These are phyloP conservation scores for Pneumocystis wakefieldiae DNA, from an alignment of 1,139 yeast species.

Conservation along the genomic window DNA sequence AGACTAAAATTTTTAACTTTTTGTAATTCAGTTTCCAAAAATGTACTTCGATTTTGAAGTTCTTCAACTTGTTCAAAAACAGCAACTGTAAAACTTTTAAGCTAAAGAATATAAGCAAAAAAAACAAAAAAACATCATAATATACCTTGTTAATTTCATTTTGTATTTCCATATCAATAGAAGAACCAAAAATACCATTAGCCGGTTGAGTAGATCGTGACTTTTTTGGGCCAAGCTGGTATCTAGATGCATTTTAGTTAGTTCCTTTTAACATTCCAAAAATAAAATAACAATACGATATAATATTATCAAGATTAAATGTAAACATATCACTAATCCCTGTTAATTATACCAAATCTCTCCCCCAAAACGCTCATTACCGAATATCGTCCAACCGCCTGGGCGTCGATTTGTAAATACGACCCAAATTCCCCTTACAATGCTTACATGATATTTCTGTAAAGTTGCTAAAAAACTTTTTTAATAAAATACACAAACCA, in stretches of 20 bases:
- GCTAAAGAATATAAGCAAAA: neutral
- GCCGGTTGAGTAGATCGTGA: neutral
- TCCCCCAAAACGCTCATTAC: neutral
- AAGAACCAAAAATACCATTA: neutral
- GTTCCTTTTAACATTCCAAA: neutral
- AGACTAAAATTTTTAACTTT: conserved; percentile 1
- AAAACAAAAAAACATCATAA: neutral
- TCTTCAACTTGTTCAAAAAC: neutral
- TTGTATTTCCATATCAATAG: neutral
- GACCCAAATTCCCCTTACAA: neutral
- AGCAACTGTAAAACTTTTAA: neutral
- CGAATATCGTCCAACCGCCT: neutral
- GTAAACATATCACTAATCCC: neutral
- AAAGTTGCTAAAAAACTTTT: neutral
- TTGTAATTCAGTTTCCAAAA: neutral
- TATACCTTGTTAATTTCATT: neutral
- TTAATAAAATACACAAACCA: neutral
- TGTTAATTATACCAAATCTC: neutral
- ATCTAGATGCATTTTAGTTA: neutral
- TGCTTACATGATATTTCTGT: neutral
- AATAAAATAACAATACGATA: neutral
- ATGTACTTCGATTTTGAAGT: neutral
- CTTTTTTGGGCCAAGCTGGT: neutral
- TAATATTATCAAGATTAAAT: neutral
- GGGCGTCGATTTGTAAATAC: neutral